Conservation (phyloP, 768 basidiomycete genomes). For the Leucocoprinus sp. region DNA sequence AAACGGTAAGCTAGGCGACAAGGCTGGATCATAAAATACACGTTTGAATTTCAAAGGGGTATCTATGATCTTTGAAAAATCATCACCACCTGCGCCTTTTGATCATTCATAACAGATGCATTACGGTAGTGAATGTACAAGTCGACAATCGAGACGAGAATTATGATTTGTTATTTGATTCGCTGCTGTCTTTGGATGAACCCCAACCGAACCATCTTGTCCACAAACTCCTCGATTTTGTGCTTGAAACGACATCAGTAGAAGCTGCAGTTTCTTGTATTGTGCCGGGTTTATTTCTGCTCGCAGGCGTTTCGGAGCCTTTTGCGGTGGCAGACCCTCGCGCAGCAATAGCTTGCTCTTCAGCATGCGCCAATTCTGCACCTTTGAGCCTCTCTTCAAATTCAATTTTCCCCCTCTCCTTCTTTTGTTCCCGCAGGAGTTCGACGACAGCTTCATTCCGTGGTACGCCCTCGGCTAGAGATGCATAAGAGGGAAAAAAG, state of each 20-base stretch:
- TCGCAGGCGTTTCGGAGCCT: not conserved
- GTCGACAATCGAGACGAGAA: no score
- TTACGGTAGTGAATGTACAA: no score
- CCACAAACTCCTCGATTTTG: not conserved
- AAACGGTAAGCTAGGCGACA: no score
- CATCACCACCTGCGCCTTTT: no score
- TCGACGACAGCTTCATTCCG: conserved; percentile 13
- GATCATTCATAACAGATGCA: no score
- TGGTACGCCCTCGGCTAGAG: not conserved
- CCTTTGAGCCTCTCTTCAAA: conserved; percentile 51
- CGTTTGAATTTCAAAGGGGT: no score
- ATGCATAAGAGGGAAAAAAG: not conserved
- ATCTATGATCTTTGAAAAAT: no score
- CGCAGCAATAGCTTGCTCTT: conserved; percentile 18
- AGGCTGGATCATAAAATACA: no score
- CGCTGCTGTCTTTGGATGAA: not conserved
- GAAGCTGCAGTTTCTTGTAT: not conserved
- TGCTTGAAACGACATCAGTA: not conserved
- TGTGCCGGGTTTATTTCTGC: not conserved
- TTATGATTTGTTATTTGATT: conserved; percentile 1
- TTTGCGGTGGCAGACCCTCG: not conserved
- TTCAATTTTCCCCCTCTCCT: conserved; percentile 39
- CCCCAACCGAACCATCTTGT: not conserved
- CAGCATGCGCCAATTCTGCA: conserved; percentile 43
- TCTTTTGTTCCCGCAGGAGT: conserved; percentile 19